Base-by-base conservation (phyloP, 441 rosid genomes). In the Monsonia emarginata region DNA sequence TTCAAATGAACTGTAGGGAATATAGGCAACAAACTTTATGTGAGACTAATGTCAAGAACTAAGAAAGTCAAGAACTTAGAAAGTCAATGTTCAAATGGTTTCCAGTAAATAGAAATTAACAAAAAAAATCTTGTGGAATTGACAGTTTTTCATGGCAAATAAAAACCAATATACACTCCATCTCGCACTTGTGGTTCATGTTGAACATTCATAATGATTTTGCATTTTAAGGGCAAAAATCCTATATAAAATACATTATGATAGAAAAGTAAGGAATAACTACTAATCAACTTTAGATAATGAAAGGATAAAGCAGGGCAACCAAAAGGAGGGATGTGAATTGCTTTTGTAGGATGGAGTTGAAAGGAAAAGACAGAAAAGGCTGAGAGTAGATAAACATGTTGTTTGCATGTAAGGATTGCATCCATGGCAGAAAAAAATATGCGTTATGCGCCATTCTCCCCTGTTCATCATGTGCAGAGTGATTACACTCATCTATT, bases 21-120 rank as follows among this genome's bases (percentile, higher is more conserved):
- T n/a, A 64, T 62, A 67, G 56, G 74, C 66, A 68, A 73, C 21
- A 66, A 70, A 68, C n/a, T 68, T 63, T 72, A 80, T 75, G 78
- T 58, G 61, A 81, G 30, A 74, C 26, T 57, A 70, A 40, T 34
- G 52, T 44, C 22, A 61, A 62, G 69, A 46, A 61, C 56, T 6
- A n/a, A 58, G 18, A 60, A 18, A 21, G 26, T 68, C 31, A 65
- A 65, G 69, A 46, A 61, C 56, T 6, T 25, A 58, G 18, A 60
- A 18, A 21, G 26, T 68, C 31, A 65, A 65, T 9, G n/a, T 19
- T 48, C 11, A 48, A 5, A 19, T n/a, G 50, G 50, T 44, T 44
- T n/a, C 2, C 2, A n/a, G 50, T n/a, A 4, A n/a, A 44, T 16
- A 4, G 36, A 32, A 32, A 4, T 6, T 6, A 9, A 9, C 5